A percentile compares a stretch with the other conserved stretches of the same genome.
Evolutionary conservation across 257 asterid species (phyloP).

Genomic region (Orobanche coerulescens): DNA sequence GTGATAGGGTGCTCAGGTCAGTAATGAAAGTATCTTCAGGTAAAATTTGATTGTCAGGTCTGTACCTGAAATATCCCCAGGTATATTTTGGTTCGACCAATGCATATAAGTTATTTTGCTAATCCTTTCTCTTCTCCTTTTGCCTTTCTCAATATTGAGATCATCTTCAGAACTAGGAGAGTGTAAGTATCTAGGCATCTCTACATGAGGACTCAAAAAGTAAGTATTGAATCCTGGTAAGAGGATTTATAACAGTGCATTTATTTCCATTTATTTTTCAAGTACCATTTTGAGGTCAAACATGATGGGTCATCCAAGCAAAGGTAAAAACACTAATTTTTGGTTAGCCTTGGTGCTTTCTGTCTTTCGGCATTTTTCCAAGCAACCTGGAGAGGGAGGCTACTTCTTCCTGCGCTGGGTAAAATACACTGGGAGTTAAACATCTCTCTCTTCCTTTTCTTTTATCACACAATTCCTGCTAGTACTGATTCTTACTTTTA

Average conservation of each 20-base stretch:
- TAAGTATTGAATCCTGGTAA: conserved; percentile 37
- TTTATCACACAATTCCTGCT: conserved; percentile 37
- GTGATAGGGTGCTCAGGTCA: conserved; percentile 23
- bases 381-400: conserved; percentile 41
- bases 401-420: conserved; percentile 48
- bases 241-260: conserved; percentile 18
- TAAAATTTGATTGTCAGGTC: too few relatives aligned
- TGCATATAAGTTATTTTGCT: conserved; percentile 26
- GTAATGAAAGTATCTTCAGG: conserved; percentile 14
- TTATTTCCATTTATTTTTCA: conserved; percentile 24
- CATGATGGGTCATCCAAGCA: conserved; percentile 38
- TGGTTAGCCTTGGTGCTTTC: conserved; percentile 35
- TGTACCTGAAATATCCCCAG: conserved; percentile 25
- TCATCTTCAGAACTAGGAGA: conserved; percentile 27
- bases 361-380: conserved; percentile 47
- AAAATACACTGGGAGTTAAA: conserved; percentile 47
- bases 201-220: conserved; percentile 25
- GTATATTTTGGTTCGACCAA: conserved; percentile 23
- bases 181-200: conserved; percentile 39
- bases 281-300: conserved; percentile 29
- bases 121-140: conserved; percentile 21
- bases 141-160: conserved; percentile 21
- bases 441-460: conserved; percentile 37
- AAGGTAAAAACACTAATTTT: conserved; percentile 40
- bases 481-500: conserved; percentile 59